Evolutionary conservation across 2,329 filamentous ascomycete species (phyloP).

Genomic region (Sporothrix luriei): DNA sequence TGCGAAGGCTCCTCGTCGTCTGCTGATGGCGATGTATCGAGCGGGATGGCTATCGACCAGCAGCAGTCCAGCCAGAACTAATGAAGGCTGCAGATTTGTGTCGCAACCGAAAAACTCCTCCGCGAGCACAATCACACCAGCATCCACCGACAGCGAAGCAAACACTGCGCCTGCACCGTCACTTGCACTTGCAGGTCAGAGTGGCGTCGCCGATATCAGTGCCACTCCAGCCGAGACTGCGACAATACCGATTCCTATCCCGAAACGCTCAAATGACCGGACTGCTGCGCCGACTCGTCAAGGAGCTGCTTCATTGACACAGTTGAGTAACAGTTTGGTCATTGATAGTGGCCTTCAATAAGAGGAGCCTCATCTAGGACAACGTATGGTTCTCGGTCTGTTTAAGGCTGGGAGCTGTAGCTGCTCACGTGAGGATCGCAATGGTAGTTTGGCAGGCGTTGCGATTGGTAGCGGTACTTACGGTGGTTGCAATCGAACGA

Average conservation of each 20-base stretch:
- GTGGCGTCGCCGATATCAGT: conserved; percentile 35
- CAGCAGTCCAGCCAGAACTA: conserved; percentile 43
- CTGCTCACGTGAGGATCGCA: neutral
- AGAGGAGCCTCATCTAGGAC: conserved; percentile 53
- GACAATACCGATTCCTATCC: conserved; percentile 13
- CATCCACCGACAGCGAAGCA: conserved; percentile 42
- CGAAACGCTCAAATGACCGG: neutral
- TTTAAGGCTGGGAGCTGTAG: conserved; percentile 34
- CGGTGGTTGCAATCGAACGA: neutral
- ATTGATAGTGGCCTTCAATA: conserved; percentile 40
- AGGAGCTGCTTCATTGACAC: neutral
- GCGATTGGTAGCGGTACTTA: conserved; percentile 4
- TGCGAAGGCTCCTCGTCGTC: conserved; percentile 30
- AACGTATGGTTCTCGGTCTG: conserved; percentile 42
- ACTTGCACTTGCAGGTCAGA: neutral
- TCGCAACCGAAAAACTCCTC: conserved; percentile 46
- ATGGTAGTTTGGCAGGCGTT: conserved; percentile 15
- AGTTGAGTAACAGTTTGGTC: neutral
- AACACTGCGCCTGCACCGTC: too few species aligned
- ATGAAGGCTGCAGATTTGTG: conserved; percentile 63
- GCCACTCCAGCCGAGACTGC: conserved; percentile 36
- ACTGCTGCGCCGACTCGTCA: conserved; percentile 10
- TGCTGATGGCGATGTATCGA: conserved; percentile 44
- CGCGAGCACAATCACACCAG: conserved; percentile 33
- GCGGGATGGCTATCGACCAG: conserved; percentile 43